Base-by-base conservation (phyloP, 1,284 basidiomycete species). In the Ustilago esculenta region DNA sequence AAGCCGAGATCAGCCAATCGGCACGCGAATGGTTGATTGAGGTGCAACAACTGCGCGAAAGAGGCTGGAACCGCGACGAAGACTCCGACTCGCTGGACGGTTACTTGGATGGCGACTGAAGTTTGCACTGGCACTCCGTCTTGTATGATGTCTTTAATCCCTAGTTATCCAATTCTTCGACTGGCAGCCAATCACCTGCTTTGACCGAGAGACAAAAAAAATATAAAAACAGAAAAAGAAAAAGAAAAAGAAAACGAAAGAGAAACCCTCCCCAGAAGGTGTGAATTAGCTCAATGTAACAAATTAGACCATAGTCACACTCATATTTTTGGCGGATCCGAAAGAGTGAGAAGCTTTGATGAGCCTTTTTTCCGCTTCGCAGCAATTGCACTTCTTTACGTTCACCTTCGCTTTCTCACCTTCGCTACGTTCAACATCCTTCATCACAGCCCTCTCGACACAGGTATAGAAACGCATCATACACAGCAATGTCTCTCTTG, bases 11-110 rank as follows among this genome's bases (percentile, higher is more conserved):
- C 33, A 65, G 57, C 35, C 10, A 20, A 0, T 15, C 42, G 15
- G 61, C 67, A 5, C 52, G 50, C 39, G 41, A 44, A 5, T 70
- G 60, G 67, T 48, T 70, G n/a, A 35, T 56, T 34, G 34, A 65
- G 29, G 32, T 70, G 23, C 44, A 52, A 21, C 29, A 25, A 11
- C 30, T 70, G 5, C 56, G 67, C 14, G 41, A 53, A 15, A 40
- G 48, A 27, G 61, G 48, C 10, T 70, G 67, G 67, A 18, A 12
- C 6, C 46, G 33, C 6, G 43, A 49, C 2, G 37, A 46, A 8
- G 56, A 55, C 20, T 21, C 17, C 7, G 42, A 46, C 32, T 45
- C 45, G 35, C 20, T 24, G 20, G 30, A 50, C 15, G 43, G 39
- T 11, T 14, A n/a, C 25, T n/a, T 20, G 9, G 21, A 18, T 25